Evolutionary conservation across 176 grass and related monocot species (phyloP).

Genomic region (Eragrostis curvula): DNA sequence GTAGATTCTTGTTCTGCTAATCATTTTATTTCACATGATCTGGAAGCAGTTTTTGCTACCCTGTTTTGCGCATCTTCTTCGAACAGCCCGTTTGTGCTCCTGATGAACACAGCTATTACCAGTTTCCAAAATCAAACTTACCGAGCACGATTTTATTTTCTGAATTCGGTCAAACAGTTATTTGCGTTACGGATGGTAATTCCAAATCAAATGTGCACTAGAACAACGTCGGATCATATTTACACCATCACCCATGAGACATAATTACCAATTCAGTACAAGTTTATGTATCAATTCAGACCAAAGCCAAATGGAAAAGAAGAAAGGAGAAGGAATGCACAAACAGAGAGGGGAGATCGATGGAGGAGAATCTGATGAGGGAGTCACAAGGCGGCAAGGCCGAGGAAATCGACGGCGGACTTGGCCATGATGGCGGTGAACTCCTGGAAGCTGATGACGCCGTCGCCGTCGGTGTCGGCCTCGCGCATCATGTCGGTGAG

Average conservation of each 20-base stretch:
- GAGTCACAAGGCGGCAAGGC: constrained; percentile 58
- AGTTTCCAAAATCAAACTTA: background rate
- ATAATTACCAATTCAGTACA: constrained; percentile 9
- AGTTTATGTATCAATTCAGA: background rate
- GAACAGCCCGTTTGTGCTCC: background rate
- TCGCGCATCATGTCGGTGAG: constrained; percentile 72
- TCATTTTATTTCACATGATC: background rate
- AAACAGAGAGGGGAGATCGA: background rate
- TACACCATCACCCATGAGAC: constrained; percentile 21
- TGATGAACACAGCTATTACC: background rate
- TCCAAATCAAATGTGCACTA: constrained; percentile 18
- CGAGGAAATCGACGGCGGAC: constrained; percentile 66
- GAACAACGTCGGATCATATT: constrained; percentile 28
- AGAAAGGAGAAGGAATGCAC: constrained; percentile 6
- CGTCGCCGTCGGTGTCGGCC: constrained; percentile 67
- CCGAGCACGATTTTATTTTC: background rate
- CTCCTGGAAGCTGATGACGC: constrained; percentile 64
- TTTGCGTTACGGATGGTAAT: background rate
- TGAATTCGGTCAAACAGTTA: constrained; percentile 4
- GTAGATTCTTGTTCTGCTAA: background rate
- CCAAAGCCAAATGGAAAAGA: background rate
- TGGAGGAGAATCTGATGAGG: background rate
- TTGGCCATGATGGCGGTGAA: constrained; percentile 71
- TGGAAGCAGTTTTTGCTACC: background rate
- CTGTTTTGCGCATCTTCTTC: background rate